Percentiles rank a stretch among this genome's conserved stretches.
These are phyloP conservation scores for Pichia sp. DNA, from an alignment of 1,139 yeast genomes.

Conservation along the genomic window DNA sequence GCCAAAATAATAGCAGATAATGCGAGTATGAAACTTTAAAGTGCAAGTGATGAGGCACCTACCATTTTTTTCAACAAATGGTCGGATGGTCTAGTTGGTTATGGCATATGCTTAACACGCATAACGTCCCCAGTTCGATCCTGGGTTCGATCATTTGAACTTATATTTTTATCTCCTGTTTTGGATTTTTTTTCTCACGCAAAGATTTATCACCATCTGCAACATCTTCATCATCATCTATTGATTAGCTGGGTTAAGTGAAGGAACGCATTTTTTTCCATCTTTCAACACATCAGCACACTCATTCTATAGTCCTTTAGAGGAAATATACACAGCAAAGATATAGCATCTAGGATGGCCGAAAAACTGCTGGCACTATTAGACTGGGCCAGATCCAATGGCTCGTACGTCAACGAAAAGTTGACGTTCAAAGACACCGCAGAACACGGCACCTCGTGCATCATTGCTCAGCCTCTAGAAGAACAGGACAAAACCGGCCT, in stretches of 20 bases:
- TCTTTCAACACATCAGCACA: too few relatives aligned
- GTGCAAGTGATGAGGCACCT: neutral
- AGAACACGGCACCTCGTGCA: slow-evolving; percentile 24
- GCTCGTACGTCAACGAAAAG: slow-evolving; percentile 39
- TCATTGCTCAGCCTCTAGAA: slow-evolving; percentile 14
- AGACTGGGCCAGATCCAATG: slow-evolving; percentile 49
- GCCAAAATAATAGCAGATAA: too few relatives aligned
- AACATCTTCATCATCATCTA: too few relatives aligned
- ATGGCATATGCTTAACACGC: slow-evolving; percentile 99
- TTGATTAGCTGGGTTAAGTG: too few relatives aligned
- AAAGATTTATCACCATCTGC: too few relatives aligned
- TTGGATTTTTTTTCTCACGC: neutral
- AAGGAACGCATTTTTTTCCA: too few relatives aligned
- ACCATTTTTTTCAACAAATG: slow-evolving; percentile 18
- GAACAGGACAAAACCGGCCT: slow-evolving; percentile 14
- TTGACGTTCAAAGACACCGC: slow-evolving; percentile 30
- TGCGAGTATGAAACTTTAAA: too few relatives aligned
- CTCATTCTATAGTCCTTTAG: too few relatives aligned
- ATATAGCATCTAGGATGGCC: neutral
- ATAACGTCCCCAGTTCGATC: slow-evolving; percentile 99
- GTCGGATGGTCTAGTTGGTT: slow-evolving; percentile 93
- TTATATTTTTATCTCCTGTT: neutral
- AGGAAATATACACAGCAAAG: too few relatives aligned
- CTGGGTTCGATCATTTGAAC: slow-evolving; percentile 84
- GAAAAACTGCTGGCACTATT: slow-evolving; percentile 5